Evolutionary conservation across 2,329 filamentous ascomycete species (phyloP), one percentile per base, ranked within the genome.

Genomic region (Botrytis byssoidea): DNA sequence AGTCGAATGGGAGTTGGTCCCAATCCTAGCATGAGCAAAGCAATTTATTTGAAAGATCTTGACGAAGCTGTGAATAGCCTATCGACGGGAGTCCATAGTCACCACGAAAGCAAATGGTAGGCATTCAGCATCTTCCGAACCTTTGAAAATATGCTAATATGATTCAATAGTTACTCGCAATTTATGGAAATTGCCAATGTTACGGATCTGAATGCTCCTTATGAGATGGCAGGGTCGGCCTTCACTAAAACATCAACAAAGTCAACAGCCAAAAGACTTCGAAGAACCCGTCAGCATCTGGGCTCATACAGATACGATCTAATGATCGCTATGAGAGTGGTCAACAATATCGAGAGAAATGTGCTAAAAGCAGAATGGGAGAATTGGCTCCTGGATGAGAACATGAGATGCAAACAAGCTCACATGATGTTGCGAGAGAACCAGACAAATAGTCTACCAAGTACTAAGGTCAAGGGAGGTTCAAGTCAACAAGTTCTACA

Each of bases 281-380:
- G 92, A 68, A 89, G 91, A 57, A 93, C 94, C n/a, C 88, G 95
- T 16, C 93, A 97, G 82, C 89, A 91, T 37, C 88, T 99, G 0
- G 95, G 93, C 0, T 86, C 89, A 3, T 96, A 98, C 81, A 88
- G 96, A 4, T 94, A 99, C 81, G 94, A 98, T 80, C 85, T 99
- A 32, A 84, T 98, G 3, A 95, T 99, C 8, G 94, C 95, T 8
- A 90, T 98, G 85, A 90, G 95, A 7, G 89, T 98, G 3, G 91
- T 98, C 75, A 98, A 98, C 83, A 91, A 88, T 73, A 90, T 98
- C 42, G 96, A 98, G 85, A 88, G 88, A 74, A 94, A 98, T 82
- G 91, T 97, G 81, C 83, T 98, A 71, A 88, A 90, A 79, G 92
- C 92, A 0, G 95, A 98, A 82, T 99, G 94, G 91, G 95, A 97